These are phyloP conservation scores for Canavalia gladiata DNA, from an alignment of 306 rosid genomes.

Conservation along the genomic window DNA sequence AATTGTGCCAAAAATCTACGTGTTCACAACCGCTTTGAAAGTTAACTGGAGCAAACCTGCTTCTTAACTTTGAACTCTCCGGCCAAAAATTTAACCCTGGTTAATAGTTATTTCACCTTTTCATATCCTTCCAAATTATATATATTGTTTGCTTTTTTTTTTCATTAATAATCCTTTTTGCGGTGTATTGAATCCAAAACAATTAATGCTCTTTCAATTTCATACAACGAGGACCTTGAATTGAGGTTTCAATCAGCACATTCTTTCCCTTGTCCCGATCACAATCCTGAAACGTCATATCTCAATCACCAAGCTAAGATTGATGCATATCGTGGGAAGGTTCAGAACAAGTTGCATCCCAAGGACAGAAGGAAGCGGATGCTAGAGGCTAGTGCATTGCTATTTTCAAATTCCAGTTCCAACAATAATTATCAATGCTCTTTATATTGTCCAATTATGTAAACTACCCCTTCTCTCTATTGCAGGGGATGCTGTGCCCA, in stretches of 20 bases:
- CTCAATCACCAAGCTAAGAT: constrained; percentile 19
- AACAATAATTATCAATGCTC: neutral
- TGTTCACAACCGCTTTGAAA: too few relatives aligned
- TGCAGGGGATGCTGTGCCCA: too few relatives aligned
- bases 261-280: constrained; percentile 2
- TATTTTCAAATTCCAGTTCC: neutral
- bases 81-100: too few relatives aligned
- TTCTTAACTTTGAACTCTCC: too few relatives aligned
- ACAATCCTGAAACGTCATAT: constrained; percentile 5
- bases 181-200: neutral
- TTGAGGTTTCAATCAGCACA: constrained; percentile 31
- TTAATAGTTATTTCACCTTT: too few relatives aligned
- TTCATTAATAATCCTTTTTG: neutral
- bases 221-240: neutral
- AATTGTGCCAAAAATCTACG: too few relatives aligned
- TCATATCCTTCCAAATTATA: too few relatives aligned
- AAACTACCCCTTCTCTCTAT: too few relatives aligned
- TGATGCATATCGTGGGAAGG: neutral
- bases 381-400: neutral
- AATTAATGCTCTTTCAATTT: neutral
- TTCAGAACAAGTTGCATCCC: constrained; percentile 9
- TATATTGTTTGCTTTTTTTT: neutral
- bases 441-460: too few relatives aligned
- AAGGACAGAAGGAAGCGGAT: neutral
- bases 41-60: too few relatives aligned